phyloP scores from a whole-genome alignment of 139 green algal species.

The Ettlia oleoabundans region DNA sequence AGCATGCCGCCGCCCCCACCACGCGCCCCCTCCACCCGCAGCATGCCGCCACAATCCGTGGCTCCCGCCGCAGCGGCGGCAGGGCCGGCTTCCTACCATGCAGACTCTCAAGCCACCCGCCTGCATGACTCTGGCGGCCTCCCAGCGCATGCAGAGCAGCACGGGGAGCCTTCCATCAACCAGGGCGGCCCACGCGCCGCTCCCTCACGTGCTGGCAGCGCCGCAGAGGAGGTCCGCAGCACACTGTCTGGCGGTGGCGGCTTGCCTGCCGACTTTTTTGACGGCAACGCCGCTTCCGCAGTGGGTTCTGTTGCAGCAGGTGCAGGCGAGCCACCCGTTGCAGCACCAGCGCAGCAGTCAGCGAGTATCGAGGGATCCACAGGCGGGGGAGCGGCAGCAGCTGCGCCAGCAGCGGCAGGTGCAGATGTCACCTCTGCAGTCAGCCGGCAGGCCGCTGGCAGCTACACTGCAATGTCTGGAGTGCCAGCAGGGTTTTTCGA shows the following conservation, averaged over 20 bases:
- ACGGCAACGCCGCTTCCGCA: background rate
- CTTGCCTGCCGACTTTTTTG: conserved; percentile 2
- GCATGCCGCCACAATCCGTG: too few relatives aligned
- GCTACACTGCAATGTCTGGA: background rate
- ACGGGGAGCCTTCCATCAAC: conserved; percentile 38
- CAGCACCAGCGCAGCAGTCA: background rate
- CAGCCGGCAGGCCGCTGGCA: background rate
- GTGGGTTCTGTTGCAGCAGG: background rate
- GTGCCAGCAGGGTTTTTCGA: conserved; percentile 35
- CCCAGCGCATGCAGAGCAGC: background rate
- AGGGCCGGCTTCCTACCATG: conserved; percentile 28
- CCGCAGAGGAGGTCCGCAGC: conserved; percentile 12
- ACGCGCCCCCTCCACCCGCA: background rate
- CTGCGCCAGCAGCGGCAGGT: conserved; percentile 3
- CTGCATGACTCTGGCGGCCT: conserved; percentile 21
- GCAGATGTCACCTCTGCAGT: conserved; percentile 17
- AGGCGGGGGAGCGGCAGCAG: conserved; percentile 6
- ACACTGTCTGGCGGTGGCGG: background rate
- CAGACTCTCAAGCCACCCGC: conserved; percentile 38
- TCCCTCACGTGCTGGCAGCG: background rate
- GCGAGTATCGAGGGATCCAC: conserved; percentile 31
- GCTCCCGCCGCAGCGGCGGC: conserved; percentile 32
- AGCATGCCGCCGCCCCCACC: conserved; percentile 45
- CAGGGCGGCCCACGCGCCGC: background rate
- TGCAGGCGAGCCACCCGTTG: background rate